phyloP scores from a whole-genome alignment of 768 basidiomycete genomes.

The Solioccasus polychromus region DNA sequence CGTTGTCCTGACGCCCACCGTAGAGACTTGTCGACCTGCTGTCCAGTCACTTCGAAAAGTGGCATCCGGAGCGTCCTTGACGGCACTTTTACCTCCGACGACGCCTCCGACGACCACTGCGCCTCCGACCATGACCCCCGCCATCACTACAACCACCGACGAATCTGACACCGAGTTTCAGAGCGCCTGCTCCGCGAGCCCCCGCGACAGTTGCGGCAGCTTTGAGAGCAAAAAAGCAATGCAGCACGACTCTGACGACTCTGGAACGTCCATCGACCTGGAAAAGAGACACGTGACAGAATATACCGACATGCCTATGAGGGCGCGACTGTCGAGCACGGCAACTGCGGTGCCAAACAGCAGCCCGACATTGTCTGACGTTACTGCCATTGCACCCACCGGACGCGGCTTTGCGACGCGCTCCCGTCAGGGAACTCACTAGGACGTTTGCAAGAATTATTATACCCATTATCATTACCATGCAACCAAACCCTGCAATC shows the following conservation, averaged over 20 bases:
- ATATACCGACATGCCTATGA: constrained; percentile 36
- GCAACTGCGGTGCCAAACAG: constrained; percentile 47
- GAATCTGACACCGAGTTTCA: constrained; percentile 87
- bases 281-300: constrained; percentile 29
- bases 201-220: constrained; percentile 62
- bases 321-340: constrained; percentile 56
- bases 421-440: constrained; percentile 17
- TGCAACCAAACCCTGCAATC: constrained; percentile 16
- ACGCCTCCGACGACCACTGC: constrained; percentile 36
- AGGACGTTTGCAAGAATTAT: constrained; percentile 14
- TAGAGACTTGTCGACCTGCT: constrained; percentile 24
- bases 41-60: constrained; percentile 30
- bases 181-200: constrained; percentile 79
- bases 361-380: constrained; percentile 41
- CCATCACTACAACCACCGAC: constrained; percentile 48
- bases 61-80: constrained; percentile 31
- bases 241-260: constrained; percentile 29
- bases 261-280: constrained; percentile 29
- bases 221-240: constrained; percentile 29
- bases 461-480: constrained; percentile 16
- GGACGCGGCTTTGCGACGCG: constrained; percentile 23
- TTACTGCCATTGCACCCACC: constrained; percentile 31
- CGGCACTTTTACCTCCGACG: constrained; percentile 23
- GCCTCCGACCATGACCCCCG: constrained; percentile 30
- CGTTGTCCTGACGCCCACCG: constrained; percentile 27